phyloP scores from a whole-genome alignment of 805 yeast species.

The Candida ipomoeae region DNA sequence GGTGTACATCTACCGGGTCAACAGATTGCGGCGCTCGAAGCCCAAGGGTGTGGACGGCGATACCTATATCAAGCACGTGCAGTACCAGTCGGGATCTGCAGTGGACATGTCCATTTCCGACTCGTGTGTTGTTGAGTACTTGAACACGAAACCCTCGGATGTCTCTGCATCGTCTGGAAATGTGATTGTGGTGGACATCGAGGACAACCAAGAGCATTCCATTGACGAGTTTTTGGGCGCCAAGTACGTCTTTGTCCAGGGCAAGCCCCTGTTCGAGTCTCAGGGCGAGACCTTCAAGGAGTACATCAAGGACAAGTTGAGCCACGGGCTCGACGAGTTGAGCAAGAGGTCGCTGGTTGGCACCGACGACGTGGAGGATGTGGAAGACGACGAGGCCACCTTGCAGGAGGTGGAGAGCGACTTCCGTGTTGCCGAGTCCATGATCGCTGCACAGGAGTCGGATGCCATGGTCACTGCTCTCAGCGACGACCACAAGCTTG shows the following conservation, averaged over 20 bases:
- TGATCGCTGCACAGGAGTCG: constrained; percentile 26
- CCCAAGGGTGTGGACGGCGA: constrained; percentile 1
- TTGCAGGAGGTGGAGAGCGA: constrained; percentile 26
- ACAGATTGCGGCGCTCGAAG: constrained; percentile 13
- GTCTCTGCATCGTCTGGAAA: constrained; percentile 5
- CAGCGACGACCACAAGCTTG: constrained; percentile 13
- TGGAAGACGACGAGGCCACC: constrained; percentile 3
- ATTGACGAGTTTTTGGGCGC: constrained; percentile 19
- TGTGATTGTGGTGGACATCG: constrained; percentile 24
- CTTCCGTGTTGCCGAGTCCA: constrained; percentile 30
- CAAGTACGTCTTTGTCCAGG: constrained; percentile 24
- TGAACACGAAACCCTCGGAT: constrained; percentile 4
- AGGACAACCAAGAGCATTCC: constrained; percentile 17
- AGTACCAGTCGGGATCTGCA: constrained; percentile 13
- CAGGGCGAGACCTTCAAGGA: constrained; percentile 21
- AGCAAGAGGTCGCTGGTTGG: constrained; percentile 17
- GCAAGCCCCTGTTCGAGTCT: constrained; percentile 27
- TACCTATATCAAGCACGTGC: constrained; percentile 15
- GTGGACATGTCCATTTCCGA: constrained; percentile 13
- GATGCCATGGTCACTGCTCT: constrained; percentile 21
- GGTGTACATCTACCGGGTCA: constrained; percentile 26
- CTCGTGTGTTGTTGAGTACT: constrained; percentile 12
- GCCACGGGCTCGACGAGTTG: constrained; percentile 18
- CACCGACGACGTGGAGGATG: constrained; percentile 5
- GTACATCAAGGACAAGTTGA: constrained; percentile 23